These are phyloP conservation scores for Solanum sitiens DNA, from an alignment of 257 asterid genomes.

Conservation along the genomic window DNA sequence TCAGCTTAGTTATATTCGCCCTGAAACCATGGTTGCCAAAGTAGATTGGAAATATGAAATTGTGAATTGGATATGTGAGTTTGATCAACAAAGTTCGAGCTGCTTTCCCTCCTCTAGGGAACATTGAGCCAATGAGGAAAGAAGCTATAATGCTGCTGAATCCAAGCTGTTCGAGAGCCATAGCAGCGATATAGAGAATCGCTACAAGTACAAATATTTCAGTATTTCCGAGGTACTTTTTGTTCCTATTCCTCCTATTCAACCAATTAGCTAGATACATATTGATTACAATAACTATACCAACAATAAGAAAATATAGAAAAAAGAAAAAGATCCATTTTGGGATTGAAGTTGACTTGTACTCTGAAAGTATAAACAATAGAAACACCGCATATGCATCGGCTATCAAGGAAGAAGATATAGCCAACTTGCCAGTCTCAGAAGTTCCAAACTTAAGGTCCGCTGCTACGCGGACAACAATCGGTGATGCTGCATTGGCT, in stretches of 20 bases:
- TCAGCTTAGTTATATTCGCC: constrained; percentile 51
- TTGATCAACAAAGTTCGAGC: constrained; percentile 75
- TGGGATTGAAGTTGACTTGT: constrained; percentile 3
- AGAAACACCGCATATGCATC: constrained; percentile 62
- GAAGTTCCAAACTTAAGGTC: constrained; percentile 78
- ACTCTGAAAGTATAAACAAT: constrained; percentile 42
- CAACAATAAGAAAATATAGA: constrained; percentile 28
- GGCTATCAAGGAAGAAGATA: constrained; percentile 62
- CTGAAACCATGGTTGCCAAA: constrained; percentile 89
- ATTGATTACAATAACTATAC: constrained; percentile 43
- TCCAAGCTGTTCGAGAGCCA: constrained; percentile 61
- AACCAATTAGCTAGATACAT: constrained; percentile 50
- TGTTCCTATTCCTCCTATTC: constrained; percentile 61
- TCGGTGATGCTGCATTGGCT: constrained; percentile 82
- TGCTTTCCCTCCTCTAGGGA: constrained; percentile 90
- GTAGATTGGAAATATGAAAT: constrained; percentile 83
- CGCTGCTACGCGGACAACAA: constrained; percentile 66
- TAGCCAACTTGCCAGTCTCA: constrained; percentile 74
- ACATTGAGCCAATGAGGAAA: constrained; percentile 72
- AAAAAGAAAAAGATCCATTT: constrained; percentile 34
- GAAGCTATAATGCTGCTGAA: constrained; percentile 76
- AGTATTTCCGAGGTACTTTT: constrained; percentile 66
- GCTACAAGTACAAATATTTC: constrained; percentile 60
- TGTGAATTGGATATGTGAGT: constrained; percentile 67
- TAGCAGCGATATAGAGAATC: constrained; percentile 62